phyloP scores from a whole-genome alignment of 345 rosid species.

The Salix suchowensis region DNA sequence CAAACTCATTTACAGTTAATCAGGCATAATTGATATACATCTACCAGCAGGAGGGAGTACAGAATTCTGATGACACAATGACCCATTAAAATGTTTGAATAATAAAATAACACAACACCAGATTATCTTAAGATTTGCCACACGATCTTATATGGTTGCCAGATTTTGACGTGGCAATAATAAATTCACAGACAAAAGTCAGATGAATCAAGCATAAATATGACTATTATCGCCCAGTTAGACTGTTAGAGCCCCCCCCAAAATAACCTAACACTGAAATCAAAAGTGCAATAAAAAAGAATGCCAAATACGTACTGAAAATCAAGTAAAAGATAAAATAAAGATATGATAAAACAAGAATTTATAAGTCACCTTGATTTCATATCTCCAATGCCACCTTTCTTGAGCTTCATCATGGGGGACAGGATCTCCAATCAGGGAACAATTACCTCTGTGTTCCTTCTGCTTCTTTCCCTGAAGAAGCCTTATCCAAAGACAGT shows the following conservation, averaged over 20 bases:
- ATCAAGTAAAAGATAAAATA: background rate
- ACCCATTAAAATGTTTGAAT: too few species aligned
- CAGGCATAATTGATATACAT: too few species aligned
- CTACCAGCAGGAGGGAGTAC: too few species aligned
- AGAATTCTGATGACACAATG: too few species aligned
- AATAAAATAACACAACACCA: background rate
- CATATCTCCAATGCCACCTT: conserved; percentile 89
- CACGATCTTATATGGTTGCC: background rate
- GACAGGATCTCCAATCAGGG: conserved; percentile 67
- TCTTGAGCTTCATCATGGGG: conserved; percentile 61
- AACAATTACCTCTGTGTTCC: conserved; percentile 10
- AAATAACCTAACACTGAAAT: too few species aligned
- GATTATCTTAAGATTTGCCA: background rate
- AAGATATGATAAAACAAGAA: background rate
- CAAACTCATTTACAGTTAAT: too few species aligned
- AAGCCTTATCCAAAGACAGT: conserved; percentile 8
- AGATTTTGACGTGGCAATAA: background rate
- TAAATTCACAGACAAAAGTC: background rate
- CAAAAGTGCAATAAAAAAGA: too few species aligned
- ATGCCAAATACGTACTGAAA: too few species aligned
- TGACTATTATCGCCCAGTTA: too few species aligned
- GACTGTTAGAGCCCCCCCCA: too few species aligned
- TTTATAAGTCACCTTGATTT: conserved; percentile 55
- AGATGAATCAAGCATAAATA: background rate
- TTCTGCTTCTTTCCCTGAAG: conserved; percentile 20